Evolutionary conservation across 441 rosid species (phyloP).

Genomic region (Gossypium aridum): DNA sequence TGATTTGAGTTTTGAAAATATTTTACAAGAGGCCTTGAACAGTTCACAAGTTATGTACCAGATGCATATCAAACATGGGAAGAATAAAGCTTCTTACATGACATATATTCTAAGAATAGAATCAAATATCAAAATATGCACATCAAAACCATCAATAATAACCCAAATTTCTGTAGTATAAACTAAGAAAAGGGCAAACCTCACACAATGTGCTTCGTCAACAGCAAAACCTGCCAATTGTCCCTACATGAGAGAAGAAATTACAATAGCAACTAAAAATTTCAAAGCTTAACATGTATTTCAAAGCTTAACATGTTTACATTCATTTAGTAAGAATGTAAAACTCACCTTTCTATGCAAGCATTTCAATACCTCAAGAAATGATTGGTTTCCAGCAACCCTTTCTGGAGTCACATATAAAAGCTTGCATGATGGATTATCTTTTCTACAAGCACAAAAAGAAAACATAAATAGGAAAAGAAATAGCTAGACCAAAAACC

Average conservation of each 20-base stretch:
- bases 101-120: not conserved
- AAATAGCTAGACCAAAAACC: not conserved
- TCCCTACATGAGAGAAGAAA: slow-evolving; percentile 29
- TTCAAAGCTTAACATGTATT: slow-evolving; percentile 2
- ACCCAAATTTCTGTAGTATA: not conserved
- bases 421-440: slow-evolving; percentile 78
- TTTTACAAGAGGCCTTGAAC: not conserved
- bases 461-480: slow-evolving; percentile 3
- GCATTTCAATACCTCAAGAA: slow-evolving; percentile 55
- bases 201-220: slow-evolving; percentile 96
- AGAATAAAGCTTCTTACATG: not conserved
- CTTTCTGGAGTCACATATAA: slow-evolving; percentile 89
- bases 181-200: slow-evolving; percentile 32
- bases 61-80: not conserved
- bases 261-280: slow-evolving; percentile 2
- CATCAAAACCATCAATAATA: not conserved
- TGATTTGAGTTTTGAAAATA: not conserved
- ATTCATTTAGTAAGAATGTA: not conserved
- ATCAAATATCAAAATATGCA: not conserved
- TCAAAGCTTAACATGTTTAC: slow-evolving; percentile 5
- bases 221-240: slow-evolving; percentile 80
- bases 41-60: not conserved
- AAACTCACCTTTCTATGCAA: slow-evolving; percentile 58
- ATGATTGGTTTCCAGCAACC: slow-evolving; percentile 66
- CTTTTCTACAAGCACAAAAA: slow-evolving; percentile 37